phyloP scores from a whole-genome alignment of 345 rosid species.

The Eucalyptus dawsonii region DNA sequence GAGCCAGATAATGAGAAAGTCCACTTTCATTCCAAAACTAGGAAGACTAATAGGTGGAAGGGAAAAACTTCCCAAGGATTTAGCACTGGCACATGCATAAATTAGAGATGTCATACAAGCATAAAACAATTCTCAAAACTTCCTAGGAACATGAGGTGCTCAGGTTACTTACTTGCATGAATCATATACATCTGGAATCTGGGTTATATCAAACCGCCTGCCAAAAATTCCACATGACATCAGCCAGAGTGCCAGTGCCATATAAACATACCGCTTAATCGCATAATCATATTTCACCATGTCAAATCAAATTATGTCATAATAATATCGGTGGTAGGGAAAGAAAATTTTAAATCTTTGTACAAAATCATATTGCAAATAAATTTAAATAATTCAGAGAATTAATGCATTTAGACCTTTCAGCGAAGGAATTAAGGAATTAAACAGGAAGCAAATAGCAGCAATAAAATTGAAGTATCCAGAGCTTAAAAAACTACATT shows the following conservation, averaged over 20 bases:
- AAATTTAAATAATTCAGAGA: neutral
- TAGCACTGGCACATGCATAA: neutral
- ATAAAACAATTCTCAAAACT: neutral
- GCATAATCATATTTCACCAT: neutral
- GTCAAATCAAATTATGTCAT: neutral
- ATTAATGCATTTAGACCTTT: neutral
- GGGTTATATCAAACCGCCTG: conserved; percentile 95
- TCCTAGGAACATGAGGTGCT: neutral
- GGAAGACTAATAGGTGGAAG: neutral
- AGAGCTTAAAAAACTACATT: neutral
- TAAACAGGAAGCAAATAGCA: neutral
- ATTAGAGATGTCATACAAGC: neutral
- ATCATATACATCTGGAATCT: conserved; percentile 99
- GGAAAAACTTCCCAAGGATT: neutral
- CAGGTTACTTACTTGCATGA: conserved; percentile 93
- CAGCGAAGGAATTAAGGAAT: neutral
- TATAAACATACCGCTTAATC: neutral
- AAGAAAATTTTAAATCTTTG: neutral
- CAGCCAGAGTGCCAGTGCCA: neutral
- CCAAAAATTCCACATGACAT: conserved; percentile 8
- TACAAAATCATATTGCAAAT: neutral
- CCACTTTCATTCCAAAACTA: neutral
- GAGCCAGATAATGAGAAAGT: neutral
- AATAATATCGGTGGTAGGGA: neutral
- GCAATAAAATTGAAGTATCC: neutral